These are phyloP conservation scores for Senna siamea DNA, from an alignment of 306 rosid species.

Conservation along the genomic window DNA sequence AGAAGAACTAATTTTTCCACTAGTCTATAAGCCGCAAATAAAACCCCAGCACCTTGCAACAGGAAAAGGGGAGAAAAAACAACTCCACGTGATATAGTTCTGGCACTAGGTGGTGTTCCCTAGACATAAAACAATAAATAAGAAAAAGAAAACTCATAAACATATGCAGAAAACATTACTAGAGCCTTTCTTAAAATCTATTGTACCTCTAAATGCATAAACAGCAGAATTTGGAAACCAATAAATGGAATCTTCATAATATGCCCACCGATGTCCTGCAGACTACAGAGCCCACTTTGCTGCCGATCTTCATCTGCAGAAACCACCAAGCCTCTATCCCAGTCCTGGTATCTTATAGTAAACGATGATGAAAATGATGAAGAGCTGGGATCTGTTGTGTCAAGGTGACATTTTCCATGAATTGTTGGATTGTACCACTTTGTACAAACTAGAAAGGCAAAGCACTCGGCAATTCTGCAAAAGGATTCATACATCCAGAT, in stretches of 20 bases:
- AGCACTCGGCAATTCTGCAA: constrained; percentile 93
- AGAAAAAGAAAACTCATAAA: constrained; percentile 5
- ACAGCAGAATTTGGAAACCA: constrained; percentile 59
- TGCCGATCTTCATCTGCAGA: constrained; percentile 66
- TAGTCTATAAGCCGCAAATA: constrained; percentile 60
- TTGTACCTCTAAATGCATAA: constrained; percentile 65
- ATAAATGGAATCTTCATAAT: constrained; percentile 69
- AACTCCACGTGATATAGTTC: constrained; percentile 44
- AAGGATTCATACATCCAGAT: constrained; percentile 35
- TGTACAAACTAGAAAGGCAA: constrained; percentile 94
- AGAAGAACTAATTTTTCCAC: constrained; percentile 56
- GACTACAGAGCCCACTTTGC: constrained; percentile 60
- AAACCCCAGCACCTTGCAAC: constrained; percentile 70
- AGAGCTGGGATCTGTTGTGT: constrained; percentile 56
- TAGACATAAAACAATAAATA: constrained; percentile 29
- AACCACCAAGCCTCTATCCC: constrained; percentile 75
- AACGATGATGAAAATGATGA: constrained; percentile 65
- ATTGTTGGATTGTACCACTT: constrained; percentile 95
- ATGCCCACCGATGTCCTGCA: constrained; percentile 91
- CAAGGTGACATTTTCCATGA: constrained; percentile 64
- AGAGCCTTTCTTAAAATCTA: constrained; percentile 5
- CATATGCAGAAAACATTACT: background rate
- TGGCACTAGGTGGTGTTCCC: constrained; percentile 56
- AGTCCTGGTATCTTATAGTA: constrained; percentile 65
- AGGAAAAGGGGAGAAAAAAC: constrained; percentile 64